phyloP scores from a whole-genome alignment of 2,329 filamentous ascomycete species.

The Fusarium compactum region DNA sequence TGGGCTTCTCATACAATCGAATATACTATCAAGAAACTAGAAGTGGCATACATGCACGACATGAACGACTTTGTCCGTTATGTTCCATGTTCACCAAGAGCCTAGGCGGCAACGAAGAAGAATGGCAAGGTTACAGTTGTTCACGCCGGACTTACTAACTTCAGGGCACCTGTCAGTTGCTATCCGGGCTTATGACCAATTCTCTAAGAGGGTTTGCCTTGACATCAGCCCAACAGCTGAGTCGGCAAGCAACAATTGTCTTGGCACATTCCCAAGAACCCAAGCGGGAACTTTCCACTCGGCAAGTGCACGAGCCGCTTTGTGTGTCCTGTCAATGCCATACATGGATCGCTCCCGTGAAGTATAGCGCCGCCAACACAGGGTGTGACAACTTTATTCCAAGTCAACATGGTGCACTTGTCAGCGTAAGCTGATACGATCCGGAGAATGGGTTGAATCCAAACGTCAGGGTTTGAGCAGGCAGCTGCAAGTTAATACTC shows the following conservation, averaged over 20 bases:
- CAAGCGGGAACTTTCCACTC: slow-evolving; percentile 14
- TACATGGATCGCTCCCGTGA: slow-evolving; percentile 2
- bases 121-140: background rate
- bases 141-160: background rate
- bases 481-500: background rate
- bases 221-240: slow-evolving; percentile 3
- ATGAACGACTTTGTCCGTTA: background rate
- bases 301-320: slow-evolving; percentile 26
- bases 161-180: background rate
- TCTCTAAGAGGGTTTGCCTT: slow-evolving; percentile 7
- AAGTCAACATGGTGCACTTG: background rate
- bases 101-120: background rate
- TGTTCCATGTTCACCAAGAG: slow-evolving; percentile 6
- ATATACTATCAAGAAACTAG: background rate
- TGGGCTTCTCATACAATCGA: background rate
- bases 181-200: background rate
- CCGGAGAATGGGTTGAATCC: background rate
- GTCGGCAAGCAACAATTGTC: slow-evolving; percentile 8
- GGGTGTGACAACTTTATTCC: slow-evolving; percentile 1
- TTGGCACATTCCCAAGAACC: slow-evolving; percentile 40
- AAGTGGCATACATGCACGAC: background rate
- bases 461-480: background rate
- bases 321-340: slow-evolving; percentile 28
- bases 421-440: background rate
- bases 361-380: slow-evolving; percentile 21